Conservation (phyloP, 2,329 filamentous ascomycete genomes). For the Hymenotorrendiella dingleyae region DNA sequence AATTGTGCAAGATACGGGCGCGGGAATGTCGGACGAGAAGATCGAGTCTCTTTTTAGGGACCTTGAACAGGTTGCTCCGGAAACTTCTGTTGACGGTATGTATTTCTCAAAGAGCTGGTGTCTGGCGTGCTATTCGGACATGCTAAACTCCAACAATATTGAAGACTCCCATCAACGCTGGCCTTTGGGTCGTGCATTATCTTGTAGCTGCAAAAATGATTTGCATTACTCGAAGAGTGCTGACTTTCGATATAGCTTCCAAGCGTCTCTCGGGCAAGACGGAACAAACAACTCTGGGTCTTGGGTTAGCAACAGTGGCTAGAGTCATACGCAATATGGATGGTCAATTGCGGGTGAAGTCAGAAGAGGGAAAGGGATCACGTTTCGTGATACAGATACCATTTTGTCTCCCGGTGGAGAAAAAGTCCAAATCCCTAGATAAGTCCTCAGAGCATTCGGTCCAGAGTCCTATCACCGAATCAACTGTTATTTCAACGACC, state of each 20-base stretch:
- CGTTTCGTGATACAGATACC: constrained; percentile 75
- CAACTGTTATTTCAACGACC: neutral
- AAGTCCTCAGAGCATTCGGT: too few relatives aligned
- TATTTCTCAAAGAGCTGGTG: too few relatives aligned
- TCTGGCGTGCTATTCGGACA: too few relatives aligned
- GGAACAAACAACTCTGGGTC: constrained; percentile 54
- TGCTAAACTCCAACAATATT: too few relatives aligned
- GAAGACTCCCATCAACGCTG: too few relatives aligned
- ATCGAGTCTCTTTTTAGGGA: constrained; percentile 53
- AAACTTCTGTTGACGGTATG: too few relatives aligned
- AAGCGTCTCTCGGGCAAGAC: too few relatives aligned
- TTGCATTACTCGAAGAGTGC: too few relatives aligned
- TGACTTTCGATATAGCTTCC: too few relatives aligned
- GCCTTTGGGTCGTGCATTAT: too few relatives aligned
- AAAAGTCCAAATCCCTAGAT: too few relatives aligned
- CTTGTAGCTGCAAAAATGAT: too few relatives aligned
- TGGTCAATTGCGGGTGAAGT: constrained; percentile 78
- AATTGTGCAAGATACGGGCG: constrained; percentile 68
- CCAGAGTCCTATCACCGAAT: neutral
- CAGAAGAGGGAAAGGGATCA: constrained; percentile 75
- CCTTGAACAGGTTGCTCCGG: constrained; percentile 50
- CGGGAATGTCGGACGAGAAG: constrained; percentile 58
- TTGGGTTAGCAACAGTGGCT: constrained; percentile 84
- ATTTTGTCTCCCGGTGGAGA: constrained; percentile 58
- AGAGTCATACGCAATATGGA: constrained; percentile 86